Conservation (phyloP, 2,329 filamentous ascomycete genomes). For the Ophiostoma populinum region DNA sequence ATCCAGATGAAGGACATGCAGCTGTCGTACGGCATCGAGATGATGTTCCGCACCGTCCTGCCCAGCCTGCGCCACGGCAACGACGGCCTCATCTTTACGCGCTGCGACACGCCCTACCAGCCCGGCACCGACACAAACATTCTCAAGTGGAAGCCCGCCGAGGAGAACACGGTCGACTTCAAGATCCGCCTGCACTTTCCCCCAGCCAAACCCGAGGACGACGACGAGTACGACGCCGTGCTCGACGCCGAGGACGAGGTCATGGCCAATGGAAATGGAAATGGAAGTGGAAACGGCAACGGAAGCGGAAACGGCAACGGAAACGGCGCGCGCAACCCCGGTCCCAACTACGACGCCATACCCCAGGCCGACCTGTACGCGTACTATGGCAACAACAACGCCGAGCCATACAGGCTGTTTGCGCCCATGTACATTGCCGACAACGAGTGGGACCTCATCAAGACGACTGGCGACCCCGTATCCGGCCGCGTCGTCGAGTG, state of each 20-base stretch:
- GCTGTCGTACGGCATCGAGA: constrained; percentile 70
- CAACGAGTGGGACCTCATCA: constrained; percentile 71
- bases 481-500: constrained; percentile 84
- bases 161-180: constrained; percentile 93
- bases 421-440: constrained; percentile 51
- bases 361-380: constrained; percentile 58
- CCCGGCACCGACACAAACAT: constrained; percentile 87
- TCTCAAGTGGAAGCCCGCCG: constrained; percentile 91
- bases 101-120: constrained; percentile 68
- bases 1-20: constrained; percentile 83
- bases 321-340: constrained; percentile 32
- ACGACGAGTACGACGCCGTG: constrained; percentile 47
- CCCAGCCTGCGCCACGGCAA: constrained; percentile 80
- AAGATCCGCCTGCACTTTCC: constrained; percentile 59
- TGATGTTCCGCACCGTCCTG: constrained; percentile 81
- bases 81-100: constrained; percentile 96
- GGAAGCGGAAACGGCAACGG: constrained; percentile 44
- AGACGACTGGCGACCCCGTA: constrained; percentile 55
- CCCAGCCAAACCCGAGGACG: too few relatives aligned
- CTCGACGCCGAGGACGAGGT: constrained; percentile 26
- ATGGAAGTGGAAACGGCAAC: constrained; percentile 25
- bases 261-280: constrained; percentile 48
- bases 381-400: constrained; percentile 40
- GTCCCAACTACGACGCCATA: constrained; percentile 62
- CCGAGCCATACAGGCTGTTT: constrained; percentile 42